Evolutionary conservation across 768 basidiomycete genomes (phyloP), one percentile per base, ranked within the genome.

Genomic region (Hebeloma cylindrosporum): DNA sequence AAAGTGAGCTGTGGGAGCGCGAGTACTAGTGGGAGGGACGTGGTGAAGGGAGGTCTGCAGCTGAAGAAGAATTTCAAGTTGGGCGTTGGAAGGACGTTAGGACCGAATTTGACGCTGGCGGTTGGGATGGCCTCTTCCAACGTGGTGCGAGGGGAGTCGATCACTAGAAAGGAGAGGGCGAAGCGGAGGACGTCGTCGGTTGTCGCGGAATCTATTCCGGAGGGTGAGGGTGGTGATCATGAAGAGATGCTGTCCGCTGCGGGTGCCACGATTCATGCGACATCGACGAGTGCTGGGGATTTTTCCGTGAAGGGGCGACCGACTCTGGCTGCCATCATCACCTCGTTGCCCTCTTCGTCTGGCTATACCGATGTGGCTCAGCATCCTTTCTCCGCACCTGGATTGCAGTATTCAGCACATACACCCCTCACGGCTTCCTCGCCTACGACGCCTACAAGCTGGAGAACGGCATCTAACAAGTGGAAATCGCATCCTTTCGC

Each of bases 21-120:
- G n/a, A n/a, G n/a, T n/a, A n/a, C n/a, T 13, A 30, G 40, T 13
- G 38, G 21, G 13, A 30, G 17, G 28, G 45, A 39, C 3, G 45
- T 26, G 28, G 38, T 40, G 3, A 31, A 17, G 17, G 46, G 42
- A 20, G 47, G 46, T n/a, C 18, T 50, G 29, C 47, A 52, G 18
- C 46, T 56, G 20, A 59, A 59, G 51, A 47, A 47, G 40, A 59
- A 51, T 37, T 57, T 59, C 49, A 54, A 50, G 28, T n/a, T 53
- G 44, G 53, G 55, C 13, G 55, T 57, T 14, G 58, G 58, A 4
- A 48, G 58, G 26, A 59, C 58, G 18, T 27, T 59, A 26, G 52
- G 58, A 4, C 58, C 55, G 7, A 38, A 43, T 17, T 35, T 57
- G 45, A 54, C 53, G 39, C 41, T 59, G 5, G 51, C 55, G n/a